Evolutionary conservation across 2,329 filamentous ascomycete genomes (phyloP).

Genomic region (Monosporascus sp.): DNA sequence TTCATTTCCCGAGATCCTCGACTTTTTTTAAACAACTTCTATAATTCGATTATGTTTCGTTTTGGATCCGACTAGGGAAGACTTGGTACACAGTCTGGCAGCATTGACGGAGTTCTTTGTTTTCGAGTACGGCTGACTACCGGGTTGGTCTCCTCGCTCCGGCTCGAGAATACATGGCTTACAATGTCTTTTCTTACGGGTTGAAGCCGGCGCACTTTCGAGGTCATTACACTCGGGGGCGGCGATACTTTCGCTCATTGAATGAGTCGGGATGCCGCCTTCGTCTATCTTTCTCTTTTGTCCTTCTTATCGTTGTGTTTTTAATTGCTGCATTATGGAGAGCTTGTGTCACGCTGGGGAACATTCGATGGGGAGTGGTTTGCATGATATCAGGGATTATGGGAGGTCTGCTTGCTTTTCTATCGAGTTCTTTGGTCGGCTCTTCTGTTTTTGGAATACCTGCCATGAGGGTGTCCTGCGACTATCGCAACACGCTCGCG

Average conservation of each 20-base stretch:
- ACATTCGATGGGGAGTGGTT: background rate
- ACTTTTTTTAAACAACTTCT: too few relatives aligned
- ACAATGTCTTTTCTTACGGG: background rate
- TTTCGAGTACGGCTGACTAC: background rate
- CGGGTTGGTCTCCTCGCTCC: background rate
- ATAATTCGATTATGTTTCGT: background rate
- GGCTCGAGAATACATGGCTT: background rate
- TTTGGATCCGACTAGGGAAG: slow-evolving; percentile 1
- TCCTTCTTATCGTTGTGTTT: background rate
- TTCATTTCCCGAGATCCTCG: too few relatives aligned
- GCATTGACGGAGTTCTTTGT: slow-evolving; percentile 23
- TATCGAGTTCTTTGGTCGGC: too few relatives aligned
- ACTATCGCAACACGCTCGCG: too few relatives aligned
- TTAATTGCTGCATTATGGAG: background rate
- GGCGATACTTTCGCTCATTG: background rate
- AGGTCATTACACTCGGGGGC: background rate
- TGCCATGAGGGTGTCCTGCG: too few relatives aligned
- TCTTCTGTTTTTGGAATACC: too few relatives aligned
- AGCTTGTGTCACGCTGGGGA: background rate
- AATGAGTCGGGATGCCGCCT: background rate
- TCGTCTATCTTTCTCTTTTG: background rate
- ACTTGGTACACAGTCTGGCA: slow-evolving; percentile 13
- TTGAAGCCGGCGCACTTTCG: background rate
- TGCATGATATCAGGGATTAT: background rate
- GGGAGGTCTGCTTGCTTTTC: background rate